Base-by-base conservation (phyloP, 2,329 filamentous ascomycete species). In the Pseudogymnoascus sp. region DNA sequence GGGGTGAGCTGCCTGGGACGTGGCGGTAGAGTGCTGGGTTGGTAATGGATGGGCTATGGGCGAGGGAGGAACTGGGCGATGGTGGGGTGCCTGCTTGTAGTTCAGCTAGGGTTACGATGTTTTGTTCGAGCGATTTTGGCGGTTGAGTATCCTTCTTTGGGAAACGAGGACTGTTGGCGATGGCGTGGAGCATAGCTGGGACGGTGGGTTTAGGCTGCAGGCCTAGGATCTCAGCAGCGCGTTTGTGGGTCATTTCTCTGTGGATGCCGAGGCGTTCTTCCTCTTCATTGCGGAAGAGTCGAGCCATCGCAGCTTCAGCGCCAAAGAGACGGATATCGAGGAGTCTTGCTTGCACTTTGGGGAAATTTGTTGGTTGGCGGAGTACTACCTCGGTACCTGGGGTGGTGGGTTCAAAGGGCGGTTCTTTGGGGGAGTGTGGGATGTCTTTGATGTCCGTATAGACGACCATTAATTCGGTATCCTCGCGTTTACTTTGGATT, bases 401-500 rank as follows among this genome's bases (percentile, higher is more conserved):
- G 56, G 16, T 64, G 8, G 22, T 16, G 31, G 53, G 64, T 61
- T 33, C 50, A 61, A 59, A 61, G 12, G 68, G 62, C 53, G 71
- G 70, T 63, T 74, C 72, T 56, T 72, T 75, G 16, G 73, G 68
- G 8, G 72, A 70, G 14, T 67, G 67, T 26, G 73, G 73, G 56
- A 75, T 74, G 60, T 75, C 73, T 60, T 65, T 66, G 12, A 67
- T 66, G 67, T 73, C 70, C 24, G 70, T 72, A 59, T 75, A 75
- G 22, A 74, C 65, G 37, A 72, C 82, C 81, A 88, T 85, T 35
- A 88, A 77, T 68, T 86, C 84, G 10, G 78, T 78, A 56, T 79
- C 80, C 69, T 87, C 85, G 26, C 84, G 81, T 56, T 83, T 79
- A 6, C 78, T 77, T 71, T 86, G 86, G 24, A 75, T 72, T 65